Conservation (phyloP, 805 yeast species). For the Dipodascus albidus region DNA sequence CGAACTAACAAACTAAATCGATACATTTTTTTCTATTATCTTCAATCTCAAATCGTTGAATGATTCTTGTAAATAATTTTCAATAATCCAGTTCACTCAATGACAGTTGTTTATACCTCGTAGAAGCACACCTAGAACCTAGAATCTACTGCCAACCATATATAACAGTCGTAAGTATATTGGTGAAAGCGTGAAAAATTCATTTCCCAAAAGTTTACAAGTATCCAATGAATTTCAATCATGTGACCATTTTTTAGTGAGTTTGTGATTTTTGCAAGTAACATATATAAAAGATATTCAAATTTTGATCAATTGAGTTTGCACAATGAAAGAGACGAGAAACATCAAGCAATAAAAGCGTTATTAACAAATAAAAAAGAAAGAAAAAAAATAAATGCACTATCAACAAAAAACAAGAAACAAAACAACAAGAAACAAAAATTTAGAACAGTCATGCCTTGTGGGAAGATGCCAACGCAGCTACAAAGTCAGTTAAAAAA, state of each 20-base stretch:
- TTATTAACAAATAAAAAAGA: not conserved
- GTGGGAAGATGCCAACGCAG: not conserved
- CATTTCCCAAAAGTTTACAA: no score
- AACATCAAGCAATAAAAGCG: not conserved
- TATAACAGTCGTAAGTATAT: no score
- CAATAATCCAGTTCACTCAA: not conserved
- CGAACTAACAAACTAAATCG: not conserved
- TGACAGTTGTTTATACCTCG: not conserved
- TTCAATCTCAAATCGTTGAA: no score
- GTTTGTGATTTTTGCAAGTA: no score
- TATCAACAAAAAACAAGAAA: not conserved
- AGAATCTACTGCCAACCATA: no score
- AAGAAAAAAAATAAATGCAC: not conserved
- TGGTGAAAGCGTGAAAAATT: no score
- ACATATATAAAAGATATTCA: no score
- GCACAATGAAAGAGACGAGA: not conserved
- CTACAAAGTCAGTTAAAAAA: constrained; percentile 28
- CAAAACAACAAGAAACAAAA: not conserved
- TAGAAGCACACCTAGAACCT: no score
- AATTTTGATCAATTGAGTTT: no score
- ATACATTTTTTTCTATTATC: no score
- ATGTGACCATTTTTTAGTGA: no score
- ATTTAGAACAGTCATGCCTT: not conserved
- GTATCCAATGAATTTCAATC: no score
- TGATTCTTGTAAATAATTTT: not conserved